Conservation (phyloP, 83 land plant genomes). For the Thuja plicata region DNA sequence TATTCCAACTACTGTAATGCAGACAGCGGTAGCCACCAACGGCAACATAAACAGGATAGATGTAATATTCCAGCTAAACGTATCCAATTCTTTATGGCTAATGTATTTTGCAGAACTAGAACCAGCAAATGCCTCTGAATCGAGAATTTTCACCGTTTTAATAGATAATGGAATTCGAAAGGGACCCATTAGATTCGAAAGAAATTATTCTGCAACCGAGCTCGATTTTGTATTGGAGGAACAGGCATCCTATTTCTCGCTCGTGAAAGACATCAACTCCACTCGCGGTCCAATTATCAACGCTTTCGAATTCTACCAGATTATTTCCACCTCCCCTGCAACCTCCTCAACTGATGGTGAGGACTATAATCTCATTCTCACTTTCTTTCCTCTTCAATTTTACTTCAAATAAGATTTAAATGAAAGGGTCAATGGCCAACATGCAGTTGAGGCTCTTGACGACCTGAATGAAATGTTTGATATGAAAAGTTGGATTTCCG, state of each 20-base stretch:
- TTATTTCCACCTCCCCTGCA: background rate
- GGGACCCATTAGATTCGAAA: background rate
- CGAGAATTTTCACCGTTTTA: background rate
- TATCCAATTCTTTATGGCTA: background rate
- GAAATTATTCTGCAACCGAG: background rate
- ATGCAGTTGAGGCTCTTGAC: background rate
- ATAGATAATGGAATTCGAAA: background rate
- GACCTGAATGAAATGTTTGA: background rate
- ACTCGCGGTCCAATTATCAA: background rate
- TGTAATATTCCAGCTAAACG: fast-evolving
- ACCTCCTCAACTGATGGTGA: background rate
- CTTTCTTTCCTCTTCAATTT: background rate
- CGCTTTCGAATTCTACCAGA: background rate
- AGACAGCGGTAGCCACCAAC: background rate
- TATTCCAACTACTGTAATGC: background rate
- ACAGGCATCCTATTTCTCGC: background rate
- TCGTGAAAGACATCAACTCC: background rate
- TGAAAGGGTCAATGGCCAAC: background rate
- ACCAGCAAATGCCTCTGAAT: background rate
- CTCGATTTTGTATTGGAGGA: background rate
- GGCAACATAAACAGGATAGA: background rate
- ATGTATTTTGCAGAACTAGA: background rate
- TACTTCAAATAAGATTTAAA: background rate
- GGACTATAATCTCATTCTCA: background rate
- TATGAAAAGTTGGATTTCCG: background rate